Base-by-base conservation (phyloP, 352 stramenopile genomes). In the Globisporangium alternatum region DNA sequence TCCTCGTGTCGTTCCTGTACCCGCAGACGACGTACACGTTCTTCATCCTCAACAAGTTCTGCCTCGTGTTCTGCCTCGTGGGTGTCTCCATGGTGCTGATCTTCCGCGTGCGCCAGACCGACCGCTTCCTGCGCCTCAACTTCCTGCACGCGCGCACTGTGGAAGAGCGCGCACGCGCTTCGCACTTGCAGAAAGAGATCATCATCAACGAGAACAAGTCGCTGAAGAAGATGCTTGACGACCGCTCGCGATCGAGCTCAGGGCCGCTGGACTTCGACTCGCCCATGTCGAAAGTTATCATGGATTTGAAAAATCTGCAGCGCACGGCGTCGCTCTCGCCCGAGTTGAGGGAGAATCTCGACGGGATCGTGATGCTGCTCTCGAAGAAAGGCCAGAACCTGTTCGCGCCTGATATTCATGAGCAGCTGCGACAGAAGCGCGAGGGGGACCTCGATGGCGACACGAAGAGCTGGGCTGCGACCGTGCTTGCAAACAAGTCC, bases 181-280 rank as follows among this genome's bases (percentile, higher is more conserved):
- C 85, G 2, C 76, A 91, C 51, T 49, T 88, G 33, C 82, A 93
- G 56, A 88, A 88, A 45, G 82, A 91, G 58, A 86, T 91, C 56
- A 91, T 93, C 60, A 81, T 91, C 53, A 91, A 91, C 47, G 85
- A 93, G 60, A 93, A 91, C 71, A 90, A 89, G 47, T 90, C 81
- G 15, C 73, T 93, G 30, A 93, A 93, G 67, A 83, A 81, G 67
- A 91, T 91, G 80, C 76, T 93, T 7, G 81, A 90, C 51, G 81
- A 91, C 39, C 77, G 83, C 2, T 69, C 64, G 0, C 71, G 66
- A 1, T 64, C 72, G 17, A 75, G 76, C 10, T 63, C 66, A 0
- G 74, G 72, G 0, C 77, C 76, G 3, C 69, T 93, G 10, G 85
- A 93, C 56, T 90, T 93, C 53, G 81, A 91, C 52, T 93, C 85